Percentiles rank a stretch among this genome's conserved stretches.
Conservation (phyloP, 106 monocot species). For the Dioscorea alata region DNA sequence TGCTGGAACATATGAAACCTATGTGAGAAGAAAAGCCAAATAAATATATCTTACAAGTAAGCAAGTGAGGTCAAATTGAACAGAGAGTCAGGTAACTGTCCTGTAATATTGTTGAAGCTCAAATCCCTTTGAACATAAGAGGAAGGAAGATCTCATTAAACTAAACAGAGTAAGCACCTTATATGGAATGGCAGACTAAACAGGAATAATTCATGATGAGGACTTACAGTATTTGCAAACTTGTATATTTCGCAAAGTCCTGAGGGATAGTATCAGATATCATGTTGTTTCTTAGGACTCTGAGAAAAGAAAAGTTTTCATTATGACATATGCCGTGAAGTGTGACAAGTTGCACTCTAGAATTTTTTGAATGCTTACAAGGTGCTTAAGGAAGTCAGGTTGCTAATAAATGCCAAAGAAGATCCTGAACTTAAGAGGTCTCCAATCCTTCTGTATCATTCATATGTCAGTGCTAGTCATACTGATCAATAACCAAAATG, state of each 20-base stretch:
- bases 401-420: slow-evolving; percentile 58
- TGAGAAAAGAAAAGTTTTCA: slow-evolving; percentile 10
- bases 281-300: slow-evolving; percentile 64
- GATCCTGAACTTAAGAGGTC: slow-evolving; percentile 69
- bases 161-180: not conserved
- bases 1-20: not conserved
- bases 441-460: slow-evolving; percentile 51
- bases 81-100: slow-evolving; percentile 59
- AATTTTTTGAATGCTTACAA: slow-evolving; percentile 39
- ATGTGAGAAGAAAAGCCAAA: not conserved
- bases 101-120: slow-evolving; percentile 91
- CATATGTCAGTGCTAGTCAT: not conserved
- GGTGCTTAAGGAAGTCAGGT: slow-evolving; percentile 51
- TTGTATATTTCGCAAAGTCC: slow-evolving; percentile 38
- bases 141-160: not conserved
- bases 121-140: slow-evolving; percentile 48
- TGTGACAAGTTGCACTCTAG: too few species aligned
- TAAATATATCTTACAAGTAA: slow-evolving; percentile 45
- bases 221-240: slow-evolving; percentile 52
- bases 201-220: not conserved
- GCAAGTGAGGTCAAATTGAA: slow-evolving; percentile 48
- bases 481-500: not conserved
- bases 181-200: not conserved
- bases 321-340: not conserved
- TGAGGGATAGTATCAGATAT: slow-evolving; percentile 52